These are phyloP conservation scores for Comarum palustre DNA, from an alignment of 306 rosid species.

Conservation along the genomic window DNA sequence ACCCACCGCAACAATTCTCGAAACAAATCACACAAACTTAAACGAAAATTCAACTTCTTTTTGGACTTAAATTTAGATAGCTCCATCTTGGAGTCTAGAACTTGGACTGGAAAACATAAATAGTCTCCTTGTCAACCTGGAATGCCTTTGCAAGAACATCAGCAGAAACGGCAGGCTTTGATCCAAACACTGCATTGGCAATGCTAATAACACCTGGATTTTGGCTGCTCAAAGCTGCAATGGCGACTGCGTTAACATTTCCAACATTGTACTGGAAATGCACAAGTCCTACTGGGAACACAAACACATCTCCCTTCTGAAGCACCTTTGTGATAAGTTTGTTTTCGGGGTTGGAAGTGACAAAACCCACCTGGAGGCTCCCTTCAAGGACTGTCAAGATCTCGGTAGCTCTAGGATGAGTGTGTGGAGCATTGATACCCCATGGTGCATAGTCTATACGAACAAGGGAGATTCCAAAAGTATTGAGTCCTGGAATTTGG, in stretches of 20 bases:
- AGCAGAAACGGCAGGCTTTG: neutral
- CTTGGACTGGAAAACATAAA: constrained; percentile 12
- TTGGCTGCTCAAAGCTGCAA: neutral
- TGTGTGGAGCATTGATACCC: constrained; percentile 37
- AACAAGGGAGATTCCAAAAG: neutral
- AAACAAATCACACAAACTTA: neutral
- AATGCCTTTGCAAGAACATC: neutral
- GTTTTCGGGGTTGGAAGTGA: constrained; percentile 35
- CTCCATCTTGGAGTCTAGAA: constrained; percentile 21
- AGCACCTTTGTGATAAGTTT: constrained; percentile 21
- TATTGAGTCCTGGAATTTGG: neutral
- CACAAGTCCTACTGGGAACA: constrained; percentile 35
- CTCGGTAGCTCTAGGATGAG: constrained; percentile 38
- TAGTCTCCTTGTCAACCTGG: neutral
- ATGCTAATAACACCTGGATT: neutral
- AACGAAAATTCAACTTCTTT: neutral
- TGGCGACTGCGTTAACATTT: neutral
- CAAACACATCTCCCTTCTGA: constrained; percentile 35
- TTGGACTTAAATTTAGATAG: neutral
- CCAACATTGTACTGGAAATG: constrained; percentile 29
- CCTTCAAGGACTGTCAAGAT: constrained; percentile 34
- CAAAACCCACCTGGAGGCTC: constrained; percentile 35
- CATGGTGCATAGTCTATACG: constrained; percentile 15
- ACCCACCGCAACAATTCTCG: neutral
- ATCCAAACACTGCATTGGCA: neutral